Percentiles rank a stretch among this genome's conserved stretches.
Evolutionary conservation across 140 eudicot species (phyloP).

Genomic region (Senecio squalidus): DNA sequence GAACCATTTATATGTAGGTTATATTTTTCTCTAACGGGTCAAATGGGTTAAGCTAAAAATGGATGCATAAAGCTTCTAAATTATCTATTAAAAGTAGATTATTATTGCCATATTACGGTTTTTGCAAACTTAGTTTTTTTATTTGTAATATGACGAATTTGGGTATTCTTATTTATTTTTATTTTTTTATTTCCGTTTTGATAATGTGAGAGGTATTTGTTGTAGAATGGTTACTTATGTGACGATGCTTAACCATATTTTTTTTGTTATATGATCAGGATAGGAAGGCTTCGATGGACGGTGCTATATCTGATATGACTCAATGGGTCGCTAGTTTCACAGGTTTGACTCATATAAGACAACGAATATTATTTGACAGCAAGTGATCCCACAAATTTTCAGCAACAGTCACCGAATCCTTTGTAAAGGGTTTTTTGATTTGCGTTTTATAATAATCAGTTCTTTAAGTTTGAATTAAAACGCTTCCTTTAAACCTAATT

Average conservation of each 20-base stretch:
- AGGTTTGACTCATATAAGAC: slow-evolving; percentile 32
- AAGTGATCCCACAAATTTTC: not conserved
- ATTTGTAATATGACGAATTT: too few relatives aligned
- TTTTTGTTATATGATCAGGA: slow-evolving; percentile 41
- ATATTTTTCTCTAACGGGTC: too few relatives aligned
- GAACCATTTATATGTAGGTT: too few relatives aligned
- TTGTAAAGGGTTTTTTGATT: not conserved
- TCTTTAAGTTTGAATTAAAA: too few relatives aligned
- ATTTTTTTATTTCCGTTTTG: not conserved
- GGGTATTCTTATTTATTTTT: too few relatives aligned
- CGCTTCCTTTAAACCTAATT: too few relatives aligned
- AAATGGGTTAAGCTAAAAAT: too few relatives aligned
- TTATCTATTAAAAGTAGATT: too few relatives aligned
- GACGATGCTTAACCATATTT: not conserved
- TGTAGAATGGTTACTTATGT: not conserved
- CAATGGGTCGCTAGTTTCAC: slow-evolving; percentile 75
- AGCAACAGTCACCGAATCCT: not conserved
- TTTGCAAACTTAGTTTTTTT: not conserved
- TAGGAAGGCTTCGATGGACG: slow-evolving; percentile 47
- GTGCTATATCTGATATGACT: slow-evolving; percentile 53
- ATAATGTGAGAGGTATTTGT: not conserved
- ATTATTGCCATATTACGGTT: too few relatives aligned
- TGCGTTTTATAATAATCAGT: not conserved
- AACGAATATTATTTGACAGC: not conserved
- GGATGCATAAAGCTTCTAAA: too few relatives aligned